Evolutionary conservation across 768 basidiomycete genomes (phyloP), one percentile per base, ranked within the genome.

Genomic region (Mycena amicta): DNA sequence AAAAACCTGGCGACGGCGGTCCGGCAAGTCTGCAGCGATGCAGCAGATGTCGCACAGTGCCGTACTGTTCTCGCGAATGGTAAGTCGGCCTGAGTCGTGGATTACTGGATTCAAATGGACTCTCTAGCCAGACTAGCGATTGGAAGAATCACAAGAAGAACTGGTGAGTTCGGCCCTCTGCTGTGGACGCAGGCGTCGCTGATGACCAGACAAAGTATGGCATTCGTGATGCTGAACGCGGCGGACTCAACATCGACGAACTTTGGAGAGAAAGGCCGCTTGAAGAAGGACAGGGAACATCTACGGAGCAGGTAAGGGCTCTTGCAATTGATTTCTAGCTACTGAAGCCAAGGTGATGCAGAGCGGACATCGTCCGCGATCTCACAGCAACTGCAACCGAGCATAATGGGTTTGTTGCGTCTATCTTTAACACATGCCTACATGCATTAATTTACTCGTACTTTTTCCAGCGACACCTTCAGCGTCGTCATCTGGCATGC

Each of bases 91-190:
- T 45, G n/a, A n/a, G n/a, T n/a, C n/a, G n/a, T n/a, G n/a, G n/a
- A n/a, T n/a, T n/a, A n/a, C n/a, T n/a, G n/a, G n/a, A n/a, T n/a
- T n/a, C n/a, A n/a, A n/a, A n/a, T n/a, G n/a, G n/a, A n/a, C n/a
- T 6, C 11, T 13, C 6, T 4, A 49, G 47, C 26, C 47, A 49
- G 47, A 28, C 47, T 5, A 29, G 25, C 47, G 47, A 49, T 49
- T 49, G 47, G 47, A 49, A 49, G n/a, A 23, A 49, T 5, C 47
- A 49, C 47, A 49, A 49, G 47, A 49, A 49, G 27, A 27, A 11
- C n/a, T 49, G 47, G 47, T 49, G 25, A 15, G 25, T 49, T 22
- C 5, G 47, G 23, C 27, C 12, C 11, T 13, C 47, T 26, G 47
- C 47, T 28, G 8, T 8, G 27, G 26, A 13, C 27, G 22, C 8